phyloP scores from a whole-genome alignment of 2,329 filamentous ascomycete genomes.

The Sporothrix mexicana region DNA sequence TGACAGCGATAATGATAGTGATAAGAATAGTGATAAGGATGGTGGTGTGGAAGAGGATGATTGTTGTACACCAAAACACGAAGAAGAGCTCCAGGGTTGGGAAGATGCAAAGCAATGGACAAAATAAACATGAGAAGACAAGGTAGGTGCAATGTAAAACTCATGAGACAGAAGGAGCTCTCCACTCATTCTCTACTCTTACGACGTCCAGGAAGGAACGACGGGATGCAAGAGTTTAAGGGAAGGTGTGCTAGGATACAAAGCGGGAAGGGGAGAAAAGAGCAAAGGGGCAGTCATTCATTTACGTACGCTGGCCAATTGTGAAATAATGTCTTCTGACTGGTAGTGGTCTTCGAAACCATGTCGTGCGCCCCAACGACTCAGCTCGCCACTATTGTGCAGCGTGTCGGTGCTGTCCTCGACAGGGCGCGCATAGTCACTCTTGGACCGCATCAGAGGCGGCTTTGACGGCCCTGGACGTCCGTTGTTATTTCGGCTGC shows the following conservation, averaged over 20 bases:
- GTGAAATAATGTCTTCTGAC: conserved; percentile 84
- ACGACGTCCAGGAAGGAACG: not conserved
- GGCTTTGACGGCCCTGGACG: conserved; percentile 50
- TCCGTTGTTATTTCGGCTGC: conserved; percentile 27
- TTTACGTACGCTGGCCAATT: conserved; percentile 75
- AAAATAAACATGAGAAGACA: not conserved
- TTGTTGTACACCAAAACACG: not conserved
- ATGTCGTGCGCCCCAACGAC: conserved; percentile 69
- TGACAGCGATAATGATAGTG: not conserved
- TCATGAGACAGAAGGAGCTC: not conserved
- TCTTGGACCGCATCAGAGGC: conserved; percentile 62
- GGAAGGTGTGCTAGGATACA: not conserved
- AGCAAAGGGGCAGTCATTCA: not conserved
- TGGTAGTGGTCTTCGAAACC: conserved; percentile 93
- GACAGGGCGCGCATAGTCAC: conserved; percentile 55
- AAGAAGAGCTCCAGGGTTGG: not conserved
- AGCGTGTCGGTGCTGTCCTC: conserved; percentile 39
- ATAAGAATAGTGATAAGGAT: not conserved
- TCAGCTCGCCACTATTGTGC: conserved; percentile 42
- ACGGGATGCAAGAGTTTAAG: not conserved
- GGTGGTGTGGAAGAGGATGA: not conserved
- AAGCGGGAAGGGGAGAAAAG: not conserved
- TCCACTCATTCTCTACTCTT: not conserved
- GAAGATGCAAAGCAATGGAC: not conserved
- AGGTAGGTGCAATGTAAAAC: not conserved